Base-by-base conservation (phyloP, 2,329 filamentous ascomycete species). In the Cladosporium oxysporum region DNA sequence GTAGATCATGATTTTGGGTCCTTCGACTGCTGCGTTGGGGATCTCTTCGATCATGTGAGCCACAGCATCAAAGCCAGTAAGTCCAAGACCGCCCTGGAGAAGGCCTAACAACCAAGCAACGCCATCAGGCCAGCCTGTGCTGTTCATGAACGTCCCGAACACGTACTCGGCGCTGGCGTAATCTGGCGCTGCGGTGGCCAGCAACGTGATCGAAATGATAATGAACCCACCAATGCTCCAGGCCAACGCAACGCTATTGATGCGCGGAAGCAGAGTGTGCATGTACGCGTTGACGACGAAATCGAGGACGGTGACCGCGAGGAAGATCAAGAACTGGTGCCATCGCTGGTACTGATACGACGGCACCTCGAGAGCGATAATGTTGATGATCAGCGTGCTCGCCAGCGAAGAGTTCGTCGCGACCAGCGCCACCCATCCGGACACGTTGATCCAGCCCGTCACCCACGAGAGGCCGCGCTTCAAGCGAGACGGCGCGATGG, bases 281-380 rank as follows among this genome's bases (percentile, higher is more conserved):
- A 83, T 79, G 69, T 90, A 88, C 1, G 85, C 84, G 68, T 91
- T 91, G 76, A 90, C 80, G 57, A 83, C 62, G 64, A 91, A 86
- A 5, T 85, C 86, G 14, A 84, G 74, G 23, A 86, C 66, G 7
- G 85, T 87, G 69, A 87, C 87, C 10, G 75, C 87, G 41, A 89
- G 81, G 74, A 90, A 91, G 50, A 91, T 87, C 28, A 90, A 79
- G 75, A 91, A 91, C 68, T 90, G 87, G 70, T 91, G 88, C 87
- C 88, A 91, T 1, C 85, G 71, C 70, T 87, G 76, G 5, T 83
- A 68, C 50, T 82, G 79, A 71, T 88, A 90, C 57, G 79, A 78
- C 0, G 84, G 81, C 68, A 88, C 79, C 74, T 87, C 82, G 33
- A 91, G 77, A 1, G 83, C 80, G 62, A 90, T 86, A 26, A 88